These are phyloP conservation scores for Malus hybrid DNA, from an alignment of 331 rosid genomes.

Conservation along the genomic window DNA sequence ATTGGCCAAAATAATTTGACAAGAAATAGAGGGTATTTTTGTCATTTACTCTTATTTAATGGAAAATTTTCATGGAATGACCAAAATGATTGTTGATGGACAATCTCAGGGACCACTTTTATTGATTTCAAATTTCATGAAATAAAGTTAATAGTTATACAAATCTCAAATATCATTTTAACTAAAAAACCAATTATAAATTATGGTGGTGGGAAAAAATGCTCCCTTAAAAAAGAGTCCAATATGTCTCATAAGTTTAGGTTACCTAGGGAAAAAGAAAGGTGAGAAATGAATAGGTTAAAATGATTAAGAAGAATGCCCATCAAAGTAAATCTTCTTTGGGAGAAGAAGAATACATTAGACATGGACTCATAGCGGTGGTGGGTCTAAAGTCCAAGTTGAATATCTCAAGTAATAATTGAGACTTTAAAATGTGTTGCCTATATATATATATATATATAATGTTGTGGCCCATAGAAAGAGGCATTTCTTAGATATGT, in stretches of 20 bases:
- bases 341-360: conserved; percentile 35
- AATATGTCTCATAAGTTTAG: not conserved
- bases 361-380: not conserved
- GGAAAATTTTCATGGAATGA: too few species aligned
- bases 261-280: conserved; percentile 14
- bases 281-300: not conserved
- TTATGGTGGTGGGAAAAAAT: too few species aligned
- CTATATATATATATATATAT: not conserved
- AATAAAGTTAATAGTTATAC: too few species aligned
- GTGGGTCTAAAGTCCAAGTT: conserved; percentile 43
- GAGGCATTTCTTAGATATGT: conserved; percentile 23
- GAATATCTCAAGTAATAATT: conserved; percentile 32
- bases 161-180: too few species aligned
- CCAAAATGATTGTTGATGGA: too few species aligned
- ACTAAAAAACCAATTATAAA: too few species aligned
- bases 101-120: too few species aligned
- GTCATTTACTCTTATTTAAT: too few species aligned
- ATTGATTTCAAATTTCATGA: too few species aligned
- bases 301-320: conserved; percentile 23
- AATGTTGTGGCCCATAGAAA: conserved; percentile 21
- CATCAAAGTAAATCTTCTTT: conserved; percentile 32
- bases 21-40: too few species aligned
- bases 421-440: conserved; percentile 32
- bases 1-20: too few species aligned
- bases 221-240: not conserved